phyloP scores from a whole-genome alignment of 2,329 filamentous ascomycete species.

The Penicillium sp. region DNA sequence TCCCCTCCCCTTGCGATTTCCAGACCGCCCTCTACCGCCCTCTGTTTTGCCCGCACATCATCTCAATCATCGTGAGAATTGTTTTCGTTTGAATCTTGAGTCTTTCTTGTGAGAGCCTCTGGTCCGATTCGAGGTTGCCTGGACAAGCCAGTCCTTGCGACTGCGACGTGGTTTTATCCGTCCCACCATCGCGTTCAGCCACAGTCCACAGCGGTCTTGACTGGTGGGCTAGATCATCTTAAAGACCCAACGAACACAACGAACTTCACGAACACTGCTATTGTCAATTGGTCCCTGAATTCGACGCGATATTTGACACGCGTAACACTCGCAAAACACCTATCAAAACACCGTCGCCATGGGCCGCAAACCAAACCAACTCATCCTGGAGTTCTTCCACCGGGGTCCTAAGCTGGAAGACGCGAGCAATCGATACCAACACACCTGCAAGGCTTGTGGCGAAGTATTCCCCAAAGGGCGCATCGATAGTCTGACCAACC shows the following conservation, averaged over 20 bases:
- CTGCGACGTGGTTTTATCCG: conserved; percentile 7
- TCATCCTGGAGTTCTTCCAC: conserved; percentile 87
- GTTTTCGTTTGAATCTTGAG: conserved; percentile 1
- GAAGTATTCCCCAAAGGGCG: conserved; percentile 89
- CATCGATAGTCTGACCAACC: conserved; percentile 77
- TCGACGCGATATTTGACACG: neutral
- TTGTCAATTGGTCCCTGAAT: neutral
- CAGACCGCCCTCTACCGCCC: conserved; percentile 39
- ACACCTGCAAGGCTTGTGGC: conserved; percentile 85
- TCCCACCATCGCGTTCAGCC: neutral
- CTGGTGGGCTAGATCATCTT: neutral
- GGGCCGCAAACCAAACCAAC: conserved; percentile 80
- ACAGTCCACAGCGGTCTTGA: conserved; percentile 1
- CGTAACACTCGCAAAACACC: neutral
- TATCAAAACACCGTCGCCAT: conserved; percentile 49
- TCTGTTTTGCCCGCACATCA: conserved; percentile 38
- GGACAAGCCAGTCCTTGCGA: conserved; percentile 4
- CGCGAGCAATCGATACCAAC: conserved; percentile 87
- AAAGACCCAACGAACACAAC: neutral
- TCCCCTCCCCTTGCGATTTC: conserved; percentile 19
- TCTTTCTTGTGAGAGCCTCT: conserved; percentile 2
- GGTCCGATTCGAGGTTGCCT: neutral
- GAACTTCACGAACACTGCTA: neutral
- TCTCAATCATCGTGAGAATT: conserved; percentile 9
- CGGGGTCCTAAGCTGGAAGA: conserved; percentile 84